These are phyloP conservation scores for Candida nanaspora DNA, from an alignment of 805 yeast genomes.

Conservation along the genomic window DNA sequence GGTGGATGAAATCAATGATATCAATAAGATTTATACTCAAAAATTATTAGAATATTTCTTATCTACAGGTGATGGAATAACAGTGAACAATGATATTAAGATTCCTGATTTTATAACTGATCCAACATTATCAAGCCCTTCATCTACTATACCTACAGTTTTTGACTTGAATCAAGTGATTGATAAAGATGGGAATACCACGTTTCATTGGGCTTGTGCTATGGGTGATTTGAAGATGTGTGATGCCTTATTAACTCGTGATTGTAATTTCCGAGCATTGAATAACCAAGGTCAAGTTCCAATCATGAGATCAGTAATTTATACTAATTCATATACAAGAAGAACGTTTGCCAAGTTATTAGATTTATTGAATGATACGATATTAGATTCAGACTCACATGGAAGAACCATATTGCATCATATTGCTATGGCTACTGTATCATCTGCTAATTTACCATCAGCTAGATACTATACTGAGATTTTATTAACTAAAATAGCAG, in stretches of 20 bases:
- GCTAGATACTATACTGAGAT: conserved; percentile 79
- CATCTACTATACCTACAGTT: conserved; percentile 26
- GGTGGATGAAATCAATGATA: too few species aligned
- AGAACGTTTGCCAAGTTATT: conserved; percentile 74
- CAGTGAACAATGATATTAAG: conserved; percentile 21
- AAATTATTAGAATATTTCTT: conserved; percentile 46
- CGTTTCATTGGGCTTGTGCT: conserved; percentile 97
- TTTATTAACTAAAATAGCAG: conserved; percentile 65
- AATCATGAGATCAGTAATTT: conserved; percentile 72
- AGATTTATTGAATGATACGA: conserved; percentile 67
- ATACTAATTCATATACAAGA: conserved; percentile 80
- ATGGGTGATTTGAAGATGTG: conserved; percentile 81
- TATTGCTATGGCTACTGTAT: conserved; percentile 62
- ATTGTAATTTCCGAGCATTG: conserved; percentile 57
- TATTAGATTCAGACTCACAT: conserved; percentile 68
- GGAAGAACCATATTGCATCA: conserved; percentile 83
- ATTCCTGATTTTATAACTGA: conserved; percentile 61
- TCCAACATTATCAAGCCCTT: conserved; percentile 32
- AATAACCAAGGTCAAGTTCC: conserved; percentile 83
- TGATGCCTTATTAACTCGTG: conserved; percentile 65
- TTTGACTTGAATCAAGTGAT: conserved; percentile 73
- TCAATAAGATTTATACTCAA: conserved; percentile 35
- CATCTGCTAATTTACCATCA: conserved; percentile 65
- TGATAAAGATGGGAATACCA: conserved; percentile 91
- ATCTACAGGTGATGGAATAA: conserved; percentile 42